Base-by-base conservation (phyloP, 768 basidiomycete genomes). In the Cyclocybe aegerita region DNA sequence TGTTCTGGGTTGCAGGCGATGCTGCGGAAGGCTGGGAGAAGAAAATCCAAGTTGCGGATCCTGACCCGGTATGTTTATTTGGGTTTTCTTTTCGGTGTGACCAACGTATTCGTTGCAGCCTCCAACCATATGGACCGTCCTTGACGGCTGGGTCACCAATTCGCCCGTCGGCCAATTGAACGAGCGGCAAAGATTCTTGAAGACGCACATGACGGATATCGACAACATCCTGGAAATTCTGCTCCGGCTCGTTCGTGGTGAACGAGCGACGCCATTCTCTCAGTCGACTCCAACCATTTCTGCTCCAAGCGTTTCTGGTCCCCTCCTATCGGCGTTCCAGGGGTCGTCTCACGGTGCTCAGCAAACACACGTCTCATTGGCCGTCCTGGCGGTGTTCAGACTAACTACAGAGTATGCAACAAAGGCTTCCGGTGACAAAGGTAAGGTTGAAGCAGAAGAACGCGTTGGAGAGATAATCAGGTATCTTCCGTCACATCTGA, bases 191-290 rank as follows among this genome's bases (percentile, higher is more conserved):
- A 81, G 87, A 33, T 99, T 98, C 76, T 74, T 94, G 60, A 86
- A 86, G 62, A 92, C 90, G 0, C 91, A 96, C 61, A 83, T 97
- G 77, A 80, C 79, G 11, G 86, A 91, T 61, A 81, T 84, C 39
- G 88, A 95, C 62, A 94, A 98, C 59, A 78, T 97, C 52, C 74
- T 98, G 62, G 95, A 99, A 70, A 93, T 99, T 58, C 73, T 98
- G 4, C 76, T 98, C 29, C 88, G 94, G 10, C 83, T 97, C 46
- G 90, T 97, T 16, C 85, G 96, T 12, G 93, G 94, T 48, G 92
- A 93, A 61, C 83, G 92, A 29, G 83, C 90, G 2, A 85, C 78
- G 16, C 80, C 85, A 7, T 83, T 86, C 62, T 82, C 85, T 11
- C 85, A 83, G 55, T 75, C 81, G 36, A 71, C 79, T 10, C 79